Evolutionary conservation across 2,329 filamentous ascomycete species (phyloP).

Genomic region (Fusarium lyarnte): DNA sequence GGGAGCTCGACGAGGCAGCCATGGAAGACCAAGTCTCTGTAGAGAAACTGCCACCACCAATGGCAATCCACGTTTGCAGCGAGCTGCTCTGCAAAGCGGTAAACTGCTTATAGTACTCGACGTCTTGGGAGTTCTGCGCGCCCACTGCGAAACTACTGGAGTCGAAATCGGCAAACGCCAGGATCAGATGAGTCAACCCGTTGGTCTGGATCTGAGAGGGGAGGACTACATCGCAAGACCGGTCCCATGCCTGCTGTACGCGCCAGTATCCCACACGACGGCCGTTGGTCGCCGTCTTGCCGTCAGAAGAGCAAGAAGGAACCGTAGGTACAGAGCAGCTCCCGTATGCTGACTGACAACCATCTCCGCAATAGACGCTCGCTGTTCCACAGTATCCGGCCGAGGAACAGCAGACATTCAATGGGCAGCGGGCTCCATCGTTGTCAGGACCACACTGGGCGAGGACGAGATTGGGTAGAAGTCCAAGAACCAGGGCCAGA

Average conservation of each 20-base stretch:
- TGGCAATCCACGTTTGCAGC: neutral
- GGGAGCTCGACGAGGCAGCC: neutral
- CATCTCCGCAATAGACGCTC: accelerated
- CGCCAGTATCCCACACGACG: neutral
- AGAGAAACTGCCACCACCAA: neutral
- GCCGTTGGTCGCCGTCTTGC: neutral
- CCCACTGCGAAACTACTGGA: neutral
- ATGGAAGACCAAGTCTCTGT: neutral
- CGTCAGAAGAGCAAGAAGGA: neutral
- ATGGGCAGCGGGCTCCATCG: neutral
- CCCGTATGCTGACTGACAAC: accelerated
- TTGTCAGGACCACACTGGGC: neutral
- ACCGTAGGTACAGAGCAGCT: neutral
- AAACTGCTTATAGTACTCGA: neutral
- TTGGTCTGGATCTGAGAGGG: neutral
- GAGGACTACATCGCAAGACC: neutral
- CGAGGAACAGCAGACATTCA: neutral
- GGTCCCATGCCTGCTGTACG: neutral
- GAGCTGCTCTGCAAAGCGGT: neutral
- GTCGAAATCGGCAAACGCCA: neutral
- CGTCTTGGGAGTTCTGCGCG: neutral
- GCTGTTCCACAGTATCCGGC: neutral
- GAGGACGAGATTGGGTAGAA: neutral
- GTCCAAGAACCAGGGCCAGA: neutral
- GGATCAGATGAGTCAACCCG: neutral